These are phyloP conservation scores for Athelia sp. DNA, from an alignment of 1,284 basidiomycete genomes.

Conservation along the genomic window DNA sequence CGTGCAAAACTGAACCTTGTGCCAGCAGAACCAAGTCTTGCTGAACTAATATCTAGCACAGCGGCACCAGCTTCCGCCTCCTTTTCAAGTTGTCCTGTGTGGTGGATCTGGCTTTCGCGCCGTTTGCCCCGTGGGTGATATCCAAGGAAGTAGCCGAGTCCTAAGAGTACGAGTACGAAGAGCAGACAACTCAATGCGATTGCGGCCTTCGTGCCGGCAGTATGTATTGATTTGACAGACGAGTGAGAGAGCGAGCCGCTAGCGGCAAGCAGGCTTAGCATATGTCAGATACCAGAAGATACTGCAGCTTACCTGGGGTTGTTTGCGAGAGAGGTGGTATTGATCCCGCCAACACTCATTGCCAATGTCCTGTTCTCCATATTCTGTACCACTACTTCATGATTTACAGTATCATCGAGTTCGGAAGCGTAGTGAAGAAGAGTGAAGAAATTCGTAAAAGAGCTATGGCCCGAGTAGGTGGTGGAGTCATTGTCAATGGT, in stretches of 20 bases:
- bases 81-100: not conserved
- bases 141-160: constrained; percentile 33
- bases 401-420: constrained; percentile 43
- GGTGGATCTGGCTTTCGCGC: not conserved
- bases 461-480: constrained; percentile 41
- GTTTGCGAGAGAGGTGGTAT: constrained; percentile 33
- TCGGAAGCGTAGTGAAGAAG: constrained; percentile 58
- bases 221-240: constrained; percentile 12
- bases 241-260: not conserved
- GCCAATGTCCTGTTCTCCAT: constrained; percentile 43
- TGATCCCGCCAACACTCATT: constrained; percentile 29
- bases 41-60: not conserved
- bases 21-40: not conserved
- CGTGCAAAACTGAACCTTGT: not conserved
- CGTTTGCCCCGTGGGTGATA: not conserved
- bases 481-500: constrained; percentile 44
- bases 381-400: constrained; percentile 54
- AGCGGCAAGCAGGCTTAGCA: not conserved
- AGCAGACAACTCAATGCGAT: constrained; percentile 51
- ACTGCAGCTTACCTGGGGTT: constrained; percentile 27
- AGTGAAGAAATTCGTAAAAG: constrained; percentile 45
- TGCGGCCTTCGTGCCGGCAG: constrained; percentile 59
- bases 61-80: not conserved
- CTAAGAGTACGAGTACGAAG: constrained; percentile 38
- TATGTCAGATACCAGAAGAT: not conserved